phyloP scores from a whole-genome alignment of 257 asterid genomes.

The Agastache rugosa region DNA sequence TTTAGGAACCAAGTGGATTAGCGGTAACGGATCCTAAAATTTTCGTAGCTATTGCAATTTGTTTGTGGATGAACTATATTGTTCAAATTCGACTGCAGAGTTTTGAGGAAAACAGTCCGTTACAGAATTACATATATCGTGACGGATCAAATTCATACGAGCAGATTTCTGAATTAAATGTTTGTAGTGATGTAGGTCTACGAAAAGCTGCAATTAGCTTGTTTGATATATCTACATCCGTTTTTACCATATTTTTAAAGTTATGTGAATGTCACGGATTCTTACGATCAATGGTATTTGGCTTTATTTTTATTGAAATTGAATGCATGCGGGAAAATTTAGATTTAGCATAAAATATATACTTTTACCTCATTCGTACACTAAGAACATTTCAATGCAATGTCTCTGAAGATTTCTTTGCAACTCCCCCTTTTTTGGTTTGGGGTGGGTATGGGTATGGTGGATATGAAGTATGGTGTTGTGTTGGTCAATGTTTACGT shows the following conservation, averaged over 20 bases:
- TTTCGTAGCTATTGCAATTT: background rate
- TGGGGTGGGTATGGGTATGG: background rate
- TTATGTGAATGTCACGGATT: slow-evolving; percentile 8
- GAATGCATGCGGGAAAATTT: background rate
- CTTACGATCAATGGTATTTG: background rate
- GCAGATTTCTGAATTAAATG: too few species aligned
- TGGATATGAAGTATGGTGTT: slow-evolving; percentile 2
- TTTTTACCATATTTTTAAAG: background rate
- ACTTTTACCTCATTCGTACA: background rate
- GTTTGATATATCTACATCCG: background rate
- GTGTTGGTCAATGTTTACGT: background rate
- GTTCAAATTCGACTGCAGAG: background rate
- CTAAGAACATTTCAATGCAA: background rate
- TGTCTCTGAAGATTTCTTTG: background rate
- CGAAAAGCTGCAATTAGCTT: background rate
- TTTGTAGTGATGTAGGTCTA: background rate
- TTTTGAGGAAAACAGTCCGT: background rate
- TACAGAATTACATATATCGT: background rate
- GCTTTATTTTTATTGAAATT: background rate
- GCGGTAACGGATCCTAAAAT: background rate
- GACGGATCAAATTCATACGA: background rate
- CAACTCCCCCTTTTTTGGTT: too few species aligned
- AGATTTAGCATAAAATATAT: background rate
- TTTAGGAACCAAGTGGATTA: background rate
- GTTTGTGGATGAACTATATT: background rate